Base-by-base conservation (phyloP, 495 filamentous ascomycete species). In the Aspergillus biplanus region DNA sequence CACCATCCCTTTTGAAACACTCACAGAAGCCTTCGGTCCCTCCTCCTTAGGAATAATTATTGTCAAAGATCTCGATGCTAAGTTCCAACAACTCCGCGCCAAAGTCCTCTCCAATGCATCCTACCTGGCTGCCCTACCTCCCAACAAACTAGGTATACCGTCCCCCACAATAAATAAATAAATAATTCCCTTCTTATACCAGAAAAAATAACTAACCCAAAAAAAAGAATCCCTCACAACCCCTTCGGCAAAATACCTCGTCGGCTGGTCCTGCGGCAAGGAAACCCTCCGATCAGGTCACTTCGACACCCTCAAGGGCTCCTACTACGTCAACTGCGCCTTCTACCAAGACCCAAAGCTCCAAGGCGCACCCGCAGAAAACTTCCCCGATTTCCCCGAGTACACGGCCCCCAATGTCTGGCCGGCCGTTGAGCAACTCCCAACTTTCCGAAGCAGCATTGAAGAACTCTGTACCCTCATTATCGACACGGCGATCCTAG, bases 301-400 rank as follows among this genome's bases (percentile, higher is more conserved):
- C 61, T 91, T 93, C 66, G 95, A 99, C 69, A 97, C 90, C 6
- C 83, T 91, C 11, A 99, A 99, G 79, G 95, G 95, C 58, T 96
- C 92, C 16, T 99, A 90, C 82, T 99, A 98, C 73, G 89, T 93
- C 72, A 97, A 98, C 78, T 97, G 92, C 75, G 91, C 91, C 56
- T 97, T 97, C 81, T 94, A 95, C 73, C 86, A 93, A 54, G 84
- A 91, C 64, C 80, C 86, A 3, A 60, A 68, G 3, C 79, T 92
- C 6, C 79, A 86, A 11, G 85, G 83, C 52, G 87, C 88, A 7
- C 82, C 87, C 3, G 77, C 78, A 6, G 77, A 85, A 55, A 85
- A 83, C 64, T 85, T 85, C 65, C 65, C 85, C 3, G 85, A 87
- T 59, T 79, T 89, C 33, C 75, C 85, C 0, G 87, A 88, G 65